Evolutionary conservation across 352 stramenopile genomes (phyloP), one percentile per base, ranked within the genome.

Genomic region (Peronospora destructor): DNA sequence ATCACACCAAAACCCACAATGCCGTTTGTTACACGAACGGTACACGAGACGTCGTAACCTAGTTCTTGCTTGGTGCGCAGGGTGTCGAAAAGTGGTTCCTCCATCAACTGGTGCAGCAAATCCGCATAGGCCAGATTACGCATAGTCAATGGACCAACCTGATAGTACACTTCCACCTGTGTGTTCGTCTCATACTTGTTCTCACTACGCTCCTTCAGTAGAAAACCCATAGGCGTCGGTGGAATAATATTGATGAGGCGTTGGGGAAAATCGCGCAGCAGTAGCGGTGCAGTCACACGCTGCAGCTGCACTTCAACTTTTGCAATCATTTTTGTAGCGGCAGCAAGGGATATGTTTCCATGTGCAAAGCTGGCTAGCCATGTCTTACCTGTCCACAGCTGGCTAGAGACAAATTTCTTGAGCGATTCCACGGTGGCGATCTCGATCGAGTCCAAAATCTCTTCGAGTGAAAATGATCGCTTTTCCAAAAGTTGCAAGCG

Each of bases 21-120:
- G 23, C 83, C 79, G 41, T 92, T 79, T 2, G 82, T 92, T 16
- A 89, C 62, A 14, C 80, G 78, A 48, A 89, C 75, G 0, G 69
- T 87, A 55, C 85, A 95, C n/a, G 78, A 91, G 9, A 95, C 85
- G 26, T 91, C 80, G 62, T 95, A 95, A 2, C 84, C 85, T 3
- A 95, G 66, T 49, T 95, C 84, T 49, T 95, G 69, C 56, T 95
- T 94, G 1, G 85, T 95, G 21, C 85, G 77, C 17, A 95, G 56
- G 0, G 77, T 83, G 36, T 95, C 83, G 55, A 94, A 95, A 12
- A 95, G 59, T 19, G 85, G 85, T 45, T 95, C 85, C 36, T 91
- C 83, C 83, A 95, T 95, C 42, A 95, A 60, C 39, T 92, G 73
- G 43, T 94, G 78, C 8, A 95, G 56, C 53, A 95, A 60, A 41